Evolutionary conservation across 2,329 filamentous ascomycete species (phyloP).

Genomic region (Xylariaceae sp.): DNA sequence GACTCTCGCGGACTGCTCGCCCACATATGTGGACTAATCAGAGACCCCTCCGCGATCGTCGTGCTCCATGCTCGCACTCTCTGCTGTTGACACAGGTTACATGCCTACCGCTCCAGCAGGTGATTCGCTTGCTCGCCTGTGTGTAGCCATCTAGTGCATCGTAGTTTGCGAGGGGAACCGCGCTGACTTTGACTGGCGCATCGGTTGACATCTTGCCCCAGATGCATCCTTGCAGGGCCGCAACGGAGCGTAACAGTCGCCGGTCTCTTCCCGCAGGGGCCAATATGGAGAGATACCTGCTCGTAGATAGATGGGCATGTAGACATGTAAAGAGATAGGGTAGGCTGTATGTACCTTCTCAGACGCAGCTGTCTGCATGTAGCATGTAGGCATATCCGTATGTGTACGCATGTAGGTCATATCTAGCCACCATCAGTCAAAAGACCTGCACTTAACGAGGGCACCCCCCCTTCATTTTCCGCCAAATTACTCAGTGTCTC

Average conservation of each 20-base stretch:
- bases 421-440: conserved; percentile 13
- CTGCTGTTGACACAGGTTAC: conserved; percentile 9
- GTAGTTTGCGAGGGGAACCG: background rate
- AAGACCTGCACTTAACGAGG: conserved; percentile 2
- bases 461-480: conserved; percentile 9
- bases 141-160: conserved; percentile 11
- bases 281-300: conserved; percentile 2
- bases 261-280: conserved; percentile 5
- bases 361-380: too few relatives aligned
- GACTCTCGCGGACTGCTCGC: background rate
- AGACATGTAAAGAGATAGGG: background rate
- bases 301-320: background rate
- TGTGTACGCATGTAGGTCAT: background rate
- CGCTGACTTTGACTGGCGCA: conserved; percentile 9
- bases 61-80: conserved; percentile 12
- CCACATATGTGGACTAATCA: background rate
- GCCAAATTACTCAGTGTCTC: conserved; percentile 5
- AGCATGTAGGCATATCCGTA: too few relatives aligned
- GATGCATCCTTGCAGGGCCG: conserved; percentile 12
- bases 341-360: background rate
- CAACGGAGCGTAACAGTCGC: conserved; percentile 11
- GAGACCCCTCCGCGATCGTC: conserved; percentile 2
- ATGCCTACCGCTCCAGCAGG: background rate
- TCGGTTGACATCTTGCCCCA: conserved; percentile 13
- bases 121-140: conserved; percentile 3